Base-by-base conservation (phyloP, 2,329 filamentous ascomycete genomes). In the Clarireedia paspali region DNA sequence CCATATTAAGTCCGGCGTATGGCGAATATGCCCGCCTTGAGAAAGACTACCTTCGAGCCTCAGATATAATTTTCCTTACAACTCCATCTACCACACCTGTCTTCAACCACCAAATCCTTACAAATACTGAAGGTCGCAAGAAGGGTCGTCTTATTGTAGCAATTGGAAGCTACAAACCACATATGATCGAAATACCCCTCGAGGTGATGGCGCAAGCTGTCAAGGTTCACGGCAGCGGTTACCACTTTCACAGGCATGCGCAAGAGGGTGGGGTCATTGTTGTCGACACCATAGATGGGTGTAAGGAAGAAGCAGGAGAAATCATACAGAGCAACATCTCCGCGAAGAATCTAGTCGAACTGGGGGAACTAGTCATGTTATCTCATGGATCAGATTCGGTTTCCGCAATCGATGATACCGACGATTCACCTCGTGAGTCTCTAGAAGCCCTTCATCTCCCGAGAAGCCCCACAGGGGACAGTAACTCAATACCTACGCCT, bases 51-150 rank as follows among this genome's bases (percentile, higher is more conserved):
- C 76, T 96, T 50, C 75, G 83, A 39, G 81, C 81, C 7, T 82
- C 88, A 0, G 89, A 94, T 64, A 86, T 88, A 9, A 87, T 97
- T 39, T 94, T 95, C 73, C 92, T 89, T 73, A 95, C 89, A 62
- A 96, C 91, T 1, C 89, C 91, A 0, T 87, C 84, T 1, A 80
- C 77, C 0, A 75, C 80, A 36, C 87, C 88, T 1, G 74, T 96
- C 1, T 97, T 96, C 67, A 87, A 91, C 51, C 77, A 75, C 9
- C 70, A 78, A 10, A 84, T 88, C 59, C 76, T 96, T 50, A 95
- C 88, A 0, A 87, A 79, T 55, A 77, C 80, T 6, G 85, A 88
- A 62, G 87, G 84, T 0, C 73, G 86, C 30, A 81, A 79, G 62
- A 89, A 88, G 68, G 86, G 87, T 2, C 72, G 88, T 26, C 77